Conservation (phyloP, 2,329 filamentous ascomycete species). For the Chrysoporthe puriensis region DNA sequence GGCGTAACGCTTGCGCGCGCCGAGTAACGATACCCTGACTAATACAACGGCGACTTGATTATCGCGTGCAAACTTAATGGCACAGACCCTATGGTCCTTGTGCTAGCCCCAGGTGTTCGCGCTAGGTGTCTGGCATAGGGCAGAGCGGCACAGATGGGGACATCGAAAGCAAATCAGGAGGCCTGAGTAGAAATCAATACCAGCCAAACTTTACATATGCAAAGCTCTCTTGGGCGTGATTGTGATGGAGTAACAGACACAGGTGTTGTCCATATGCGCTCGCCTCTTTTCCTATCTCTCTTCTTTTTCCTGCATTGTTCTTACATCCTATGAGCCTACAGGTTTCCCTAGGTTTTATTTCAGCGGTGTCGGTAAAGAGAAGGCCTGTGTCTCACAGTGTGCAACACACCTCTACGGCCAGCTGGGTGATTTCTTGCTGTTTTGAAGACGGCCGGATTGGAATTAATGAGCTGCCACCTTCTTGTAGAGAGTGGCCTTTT, state of each 20-base stretch:
- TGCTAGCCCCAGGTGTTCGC: neutral
- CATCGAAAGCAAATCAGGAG: neutral
- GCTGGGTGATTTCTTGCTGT: too few species aligned
- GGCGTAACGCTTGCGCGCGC: slow-evolving; percentile 6
- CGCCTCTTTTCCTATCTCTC: neutral
- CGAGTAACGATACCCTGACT: slow-evolving; percentile 19
- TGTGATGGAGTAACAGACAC: neutral
- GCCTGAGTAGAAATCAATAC: neutral
- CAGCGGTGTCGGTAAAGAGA: neutral
- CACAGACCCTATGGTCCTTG: slow-evolving; percentile 6
- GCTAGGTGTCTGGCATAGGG: neutral
- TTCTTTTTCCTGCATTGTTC: neutral
- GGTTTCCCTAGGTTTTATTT: neutral
- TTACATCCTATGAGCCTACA: too few species aligned
- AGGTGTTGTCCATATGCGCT: neutral
- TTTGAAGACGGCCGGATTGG: neutral
- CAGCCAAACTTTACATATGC: neutral
- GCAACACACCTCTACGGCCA: too few species aligned
- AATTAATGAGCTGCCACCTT: neutral
- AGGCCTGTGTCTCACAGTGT: neutral
- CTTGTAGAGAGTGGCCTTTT: too few species aligned
- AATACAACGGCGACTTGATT: slow-evolving; percentile 8
- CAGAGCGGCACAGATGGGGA: neutral
- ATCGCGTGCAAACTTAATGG: slow-evolving; percentile 2
- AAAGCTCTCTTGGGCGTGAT: neutral